A percentile compares a stretch with the other conserved stretches of the same genome.
Conservation (phyloP, 2,329 filamentous ascomycete species). For the Apiospora aurea region DNA sequence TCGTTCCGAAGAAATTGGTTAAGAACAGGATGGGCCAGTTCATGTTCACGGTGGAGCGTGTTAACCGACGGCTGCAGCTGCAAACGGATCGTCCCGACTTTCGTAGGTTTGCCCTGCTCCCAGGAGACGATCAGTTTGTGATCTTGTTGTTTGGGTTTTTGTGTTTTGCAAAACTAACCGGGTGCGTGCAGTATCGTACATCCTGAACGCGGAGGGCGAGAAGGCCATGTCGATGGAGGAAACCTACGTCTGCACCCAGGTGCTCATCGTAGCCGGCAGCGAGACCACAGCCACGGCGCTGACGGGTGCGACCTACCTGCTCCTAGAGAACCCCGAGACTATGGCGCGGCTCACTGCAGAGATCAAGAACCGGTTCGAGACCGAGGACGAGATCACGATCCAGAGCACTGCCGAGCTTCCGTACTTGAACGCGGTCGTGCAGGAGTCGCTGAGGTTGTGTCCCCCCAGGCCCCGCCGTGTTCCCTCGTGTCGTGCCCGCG, state of each 20-base stretch:
- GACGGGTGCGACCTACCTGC: conserved; percentile 43
- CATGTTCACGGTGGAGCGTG: conserved; percentile 21
- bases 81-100: conserved; percentile 19
- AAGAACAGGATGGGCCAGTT: conserved; percentile 20
- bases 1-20: conserved; percentile 12
- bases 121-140: not conserved
- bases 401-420: conserved; percentile 35
- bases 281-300: conserved; percentile 54
- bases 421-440: conserved; percentile 47
- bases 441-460: conserved; percentile 48
- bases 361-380: conserved; percentile 42
- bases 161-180: not conserved
- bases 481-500: conserved; percentile 26
- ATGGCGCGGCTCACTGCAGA: conserved; percentile 41
- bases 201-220: conserved; percentile 17
- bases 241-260: conserved; percentile 20
- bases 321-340: conserved; percentile 41
- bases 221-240: conserved; percentile 24
- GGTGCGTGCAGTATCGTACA: conserved; percentile 12
- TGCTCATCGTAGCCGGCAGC: conserved; percentile 45
- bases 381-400: conserved; percentile 43
- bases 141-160: not conserved
- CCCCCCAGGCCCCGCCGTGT: conserved; percentile 37
- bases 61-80: conserved; percentile 8
- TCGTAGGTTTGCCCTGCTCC: not conserved